Evolutionary conservation across 345 rosid genomes (phyloP), one percentile per base, ranked within the genome.

Genomic region (Noccaea bulbosa): DNA sequence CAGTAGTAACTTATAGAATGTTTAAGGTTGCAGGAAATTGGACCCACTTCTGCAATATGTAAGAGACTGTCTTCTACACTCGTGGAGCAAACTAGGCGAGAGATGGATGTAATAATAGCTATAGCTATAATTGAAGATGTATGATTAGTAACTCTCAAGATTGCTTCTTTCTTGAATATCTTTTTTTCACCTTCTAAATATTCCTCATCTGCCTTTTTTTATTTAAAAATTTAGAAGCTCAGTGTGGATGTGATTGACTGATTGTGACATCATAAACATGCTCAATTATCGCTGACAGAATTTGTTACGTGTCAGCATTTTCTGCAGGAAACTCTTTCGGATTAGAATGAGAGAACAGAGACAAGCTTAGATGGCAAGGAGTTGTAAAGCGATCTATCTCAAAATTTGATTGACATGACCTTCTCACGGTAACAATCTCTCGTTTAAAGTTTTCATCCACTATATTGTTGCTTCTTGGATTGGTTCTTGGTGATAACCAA

Each of bases 261-360:
- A 75, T 55, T 64, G 16, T 43, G 75, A 67, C 78, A 66, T 74
- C 71, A 71, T 71, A 70, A 74, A 66, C 68, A 63, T 62, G 78
- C 81, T 54, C 27, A 80, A 78, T 77, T 75, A 71, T 65, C 59
- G 81, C 82, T 68, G 81, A 74, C 80, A 72, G 56, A 47, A 70
- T 74, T 65, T 77, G 79, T 70, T 71, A 66, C 35, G 30, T 74
- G 74, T 75, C 57, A 75, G 74, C 66, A 75, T 27, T 75, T 62
- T 16, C 70, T 75, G 74, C 79, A 22, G 57, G 52, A 62, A 69
- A 75, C 65, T 69, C 37, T 40, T 66, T 69, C 41, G 54, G 74
- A 75, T 75, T 54, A 54, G 64, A 75, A 50, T 57, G 51, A 68
- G 69, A 44, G 59, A 74, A 60, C 73, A 74, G 57, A 35, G 57